Evolutionary conservation across 768 basidiomycete species (phyloP), one percentile per base, ranked within the genome.

Genomic region (Rhizopogon vinicolor): DNA sequence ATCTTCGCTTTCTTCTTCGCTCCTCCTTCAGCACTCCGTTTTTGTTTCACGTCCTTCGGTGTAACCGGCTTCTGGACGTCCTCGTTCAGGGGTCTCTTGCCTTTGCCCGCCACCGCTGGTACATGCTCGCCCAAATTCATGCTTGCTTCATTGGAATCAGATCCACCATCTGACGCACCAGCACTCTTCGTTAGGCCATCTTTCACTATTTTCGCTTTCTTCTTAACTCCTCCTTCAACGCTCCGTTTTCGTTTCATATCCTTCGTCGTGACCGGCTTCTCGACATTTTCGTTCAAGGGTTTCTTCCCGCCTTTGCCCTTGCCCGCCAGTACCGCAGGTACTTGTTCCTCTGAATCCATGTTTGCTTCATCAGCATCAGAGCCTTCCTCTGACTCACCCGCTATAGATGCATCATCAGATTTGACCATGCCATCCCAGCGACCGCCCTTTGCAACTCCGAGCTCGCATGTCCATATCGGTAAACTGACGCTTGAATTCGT

Each of bases 401-500:
- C 51, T 16, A 25, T 31, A 12, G 40, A 13, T 22, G 33, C 5
- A 8, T 49, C 33, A 22, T 60, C 57, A 37, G 56, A 55, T 19
- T 58, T 56, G 51, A 68, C 41, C 57, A 70, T 58, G 18, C 67
- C 65, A 41, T 60, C 25, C 70, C 69, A 70, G 25, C 71, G 69
- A 5, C 65, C 68, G 35, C 65, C 70, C 29, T 63, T 61, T 14
- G 70, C 65, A 19, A 74, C 80, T 31, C 85, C 84, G n/a, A 97
- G 77, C 5, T 78, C 74, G 68, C 88, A 91, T 19, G 77, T 81
- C 93, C 94, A 99, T 65, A 99, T 85, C 5, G 97, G 97, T n/a
- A 99, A 72, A 60, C 87, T 84, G 35, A 85, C 77, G 51, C 89
- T 91, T 10, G 82, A 82, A 60, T 84, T 90, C 1, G 93, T 96